Conservation (phyloP, 371 early-diverging fungal species). For the Rhizopus arrhizus region DNA sequence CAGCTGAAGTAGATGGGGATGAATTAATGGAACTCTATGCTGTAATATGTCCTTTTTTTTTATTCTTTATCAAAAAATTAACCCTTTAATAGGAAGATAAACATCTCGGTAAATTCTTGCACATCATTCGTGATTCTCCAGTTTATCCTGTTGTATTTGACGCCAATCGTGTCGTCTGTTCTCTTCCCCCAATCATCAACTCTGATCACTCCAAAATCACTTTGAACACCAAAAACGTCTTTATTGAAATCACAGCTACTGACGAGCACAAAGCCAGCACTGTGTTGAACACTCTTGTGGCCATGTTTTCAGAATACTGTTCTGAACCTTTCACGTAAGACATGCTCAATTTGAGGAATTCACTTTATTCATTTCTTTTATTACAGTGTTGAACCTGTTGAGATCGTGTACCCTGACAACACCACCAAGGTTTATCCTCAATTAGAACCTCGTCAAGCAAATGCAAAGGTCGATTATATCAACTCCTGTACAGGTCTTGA, state of each 20-base stretch:
- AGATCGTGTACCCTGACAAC: constrained; percentile 87
- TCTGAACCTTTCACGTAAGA: constrained; percentile 85
- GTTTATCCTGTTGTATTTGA: constrained; percentile 94
- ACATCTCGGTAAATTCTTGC: constrained; percentile 90
- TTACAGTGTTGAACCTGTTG: constrained; percentile 86
- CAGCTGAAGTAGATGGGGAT: constrained; percentile 82
- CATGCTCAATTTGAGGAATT: too few species aligned
- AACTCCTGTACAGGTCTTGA: constrained; percentile 82
- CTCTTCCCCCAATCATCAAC: constrained; percentile 99
- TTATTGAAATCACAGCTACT: constrained; percentile 99
- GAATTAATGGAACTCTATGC: constrained; percentile 92
- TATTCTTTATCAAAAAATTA: neutral
- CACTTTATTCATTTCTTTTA: neutral
- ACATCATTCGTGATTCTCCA: constrained; percentile 90
- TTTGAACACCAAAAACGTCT: constrained; percentile 94
- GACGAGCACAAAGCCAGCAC: constrained; percentile 94
- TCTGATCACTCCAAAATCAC: constrained; percentile 97
- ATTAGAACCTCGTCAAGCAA: constrained; percentile 67
- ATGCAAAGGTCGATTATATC: constrained; percentile 83
- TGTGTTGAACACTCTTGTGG: constrained; percentile 89
- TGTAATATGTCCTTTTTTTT: constrained; percentile 26
- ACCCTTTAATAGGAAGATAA: constrained; percentile 58
- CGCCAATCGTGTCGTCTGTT: constrained; percentile 82
- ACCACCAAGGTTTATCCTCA: constrained; percentile 72
- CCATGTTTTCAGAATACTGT: constrained; percentile 96